Evolutionary conservation across 352 stramenopile genomes (phyloP).

Genomic region (Globisporangium barbulae): DNA sequence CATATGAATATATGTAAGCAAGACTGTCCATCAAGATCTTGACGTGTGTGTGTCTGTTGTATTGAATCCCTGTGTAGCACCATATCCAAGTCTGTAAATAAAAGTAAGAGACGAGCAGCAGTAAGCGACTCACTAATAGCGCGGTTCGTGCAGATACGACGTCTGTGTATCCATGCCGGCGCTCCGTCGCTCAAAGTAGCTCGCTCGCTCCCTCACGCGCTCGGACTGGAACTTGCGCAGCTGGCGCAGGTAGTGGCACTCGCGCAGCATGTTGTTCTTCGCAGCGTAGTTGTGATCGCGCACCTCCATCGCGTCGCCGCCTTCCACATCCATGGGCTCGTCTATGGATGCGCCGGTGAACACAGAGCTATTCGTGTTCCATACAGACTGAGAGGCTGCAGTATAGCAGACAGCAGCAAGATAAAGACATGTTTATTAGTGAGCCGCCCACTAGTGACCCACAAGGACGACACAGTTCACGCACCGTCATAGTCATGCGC

Average conservation of each 20-base stretch:
- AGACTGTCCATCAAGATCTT: neutral
- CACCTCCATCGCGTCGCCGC: slow-evolving; percentile 20
- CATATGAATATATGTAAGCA: neutral
- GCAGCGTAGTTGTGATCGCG: slow-evolving; percentile 35
- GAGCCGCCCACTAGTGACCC: neutral
- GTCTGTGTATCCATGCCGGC: slow-evolving; percentile 9
- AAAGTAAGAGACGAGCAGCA: neutral
- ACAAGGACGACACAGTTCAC: neutral
- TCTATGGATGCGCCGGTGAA: neutral
- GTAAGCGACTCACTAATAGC: slow-evolving; percentile 6
- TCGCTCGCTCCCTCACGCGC: slow-evolving; percentile 34
- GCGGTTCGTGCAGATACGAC: slow-evolving; percentile 25
- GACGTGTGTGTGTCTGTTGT: neutral
- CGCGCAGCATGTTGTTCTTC: slow-evolving; percentile 59
- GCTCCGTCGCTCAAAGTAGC: slow-evolving; percentile 37
- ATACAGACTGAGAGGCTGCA: slow-evolving; percentile 12
- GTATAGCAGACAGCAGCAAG: neutral
- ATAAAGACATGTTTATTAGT: neutral
- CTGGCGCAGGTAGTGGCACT: slow-evolving; percentile 77
- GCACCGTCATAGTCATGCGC: slow-evolving; percentile 56
- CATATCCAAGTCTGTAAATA: slow-evolving; percentile 1
- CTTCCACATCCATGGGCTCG: slow-evolving; percentile 17
- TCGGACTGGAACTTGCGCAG: slow-evolving; percentile 72
- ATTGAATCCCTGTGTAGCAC: neutral
- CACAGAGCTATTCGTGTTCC: slow-evolving; percentile 1